Evolutionary conservation across 2,329 filamentous ascomycete genomes (phyloP).

Genomic region (Ceratocystis colombiana): DNA sequence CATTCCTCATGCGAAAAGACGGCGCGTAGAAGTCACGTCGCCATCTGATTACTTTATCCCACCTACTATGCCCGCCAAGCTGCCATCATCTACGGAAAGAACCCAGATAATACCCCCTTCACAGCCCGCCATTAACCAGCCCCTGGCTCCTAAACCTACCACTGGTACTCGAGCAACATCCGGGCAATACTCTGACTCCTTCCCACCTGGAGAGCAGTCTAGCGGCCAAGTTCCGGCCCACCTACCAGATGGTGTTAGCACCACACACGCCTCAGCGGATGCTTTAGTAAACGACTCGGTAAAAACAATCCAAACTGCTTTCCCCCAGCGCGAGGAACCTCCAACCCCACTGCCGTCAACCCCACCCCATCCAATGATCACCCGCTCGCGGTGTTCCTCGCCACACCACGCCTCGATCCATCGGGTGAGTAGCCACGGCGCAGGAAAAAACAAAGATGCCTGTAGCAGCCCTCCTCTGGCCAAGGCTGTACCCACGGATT

Average conservation of each 20-base stretch:
- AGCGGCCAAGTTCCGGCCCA: neutral
- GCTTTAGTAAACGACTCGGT: neutral
- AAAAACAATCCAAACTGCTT: neutral
- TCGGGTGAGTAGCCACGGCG: neutral
- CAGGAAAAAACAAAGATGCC: neutral
- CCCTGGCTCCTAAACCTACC: neutral
- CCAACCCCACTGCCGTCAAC: neutral
- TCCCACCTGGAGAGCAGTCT: neutral
- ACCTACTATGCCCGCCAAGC: neutral
- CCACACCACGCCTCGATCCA: neutral
- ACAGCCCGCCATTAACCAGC: neutral
- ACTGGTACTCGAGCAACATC: neutral
- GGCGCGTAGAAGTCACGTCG: neutral
- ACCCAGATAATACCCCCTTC: neutral
- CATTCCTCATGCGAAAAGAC: neutral
- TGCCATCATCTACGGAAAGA: neutral
- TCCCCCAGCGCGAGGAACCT: neutral
- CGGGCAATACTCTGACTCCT: neutral
- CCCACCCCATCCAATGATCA: conserved; percentile 16
- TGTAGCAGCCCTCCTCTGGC: neutral
- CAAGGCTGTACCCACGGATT: neutral
- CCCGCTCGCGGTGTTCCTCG: conserved; percentile 11
- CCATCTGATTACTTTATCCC: neutral
- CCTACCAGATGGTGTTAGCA: neutral
- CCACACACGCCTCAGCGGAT: neutral